A percentile compares a stretch with the other conserved stretches of the same genome.
These are phyloP conservation scores for Aegilops longissima DNA, from an alignment of 176 grass and related monocot species.

Conservation along the genomic window DNA sequence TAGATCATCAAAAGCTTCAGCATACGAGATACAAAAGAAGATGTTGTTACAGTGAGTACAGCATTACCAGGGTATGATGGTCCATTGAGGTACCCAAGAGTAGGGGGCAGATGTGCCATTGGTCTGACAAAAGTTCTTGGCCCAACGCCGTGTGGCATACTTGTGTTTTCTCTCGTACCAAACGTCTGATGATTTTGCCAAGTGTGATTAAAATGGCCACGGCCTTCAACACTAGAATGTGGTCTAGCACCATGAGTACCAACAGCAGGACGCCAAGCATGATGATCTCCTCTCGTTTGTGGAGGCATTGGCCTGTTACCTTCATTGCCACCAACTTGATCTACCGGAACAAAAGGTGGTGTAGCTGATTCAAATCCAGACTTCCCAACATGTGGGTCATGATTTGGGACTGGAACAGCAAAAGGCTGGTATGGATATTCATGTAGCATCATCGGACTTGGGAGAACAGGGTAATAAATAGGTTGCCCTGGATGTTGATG, in stretches of 20 bases:
- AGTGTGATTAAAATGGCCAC: constrained; percentile 44
- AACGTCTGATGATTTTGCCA: constrained; percentile 50
- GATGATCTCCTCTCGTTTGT: constrained; percentile 50
- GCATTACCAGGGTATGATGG: constrained; percentile 62
- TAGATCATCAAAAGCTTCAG: constrained; percentile 15
- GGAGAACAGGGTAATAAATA: constrained; percentile 62
- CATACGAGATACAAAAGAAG: constrained; percentile 3
- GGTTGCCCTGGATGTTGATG: constrained; percentile 67
- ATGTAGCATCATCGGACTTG: constrained; percentile 48
- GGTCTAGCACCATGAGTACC: constrained; percentile 49
- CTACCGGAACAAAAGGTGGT: constrained; percentile 46
- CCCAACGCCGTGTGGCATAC: constrained; percentile 47
- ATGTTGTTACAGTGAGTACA: constrained; percentile 2
- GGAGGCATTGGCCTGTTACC: constrained; percentile 46
- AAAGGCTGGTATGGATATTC: constrained; percentile 64
- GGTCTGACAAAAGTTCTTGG: constrained; percentile 61
- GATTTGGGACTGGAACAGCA: constrained; percentile 44
- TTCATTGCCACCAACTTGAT: constrained; percentile 53
- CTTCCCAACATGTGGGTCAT: constrained; percentile 49
- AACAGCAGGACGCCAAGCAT: constrained; percentile 50
- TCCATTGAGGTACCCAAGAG: constrained; percentile 56
- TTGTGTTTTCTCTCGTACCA: constrained; percentile 48
- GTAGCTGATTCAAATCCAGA: constrained; percentile 43
- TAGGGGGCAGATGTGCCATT: constrained; percentile 46
- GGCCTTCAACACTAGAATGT: constrained; percentile 46